Percentiles rank a stretch among this genome's conserved stretches.
Conservation (phyloP, 2,329 filamentous ascomycete genomes). For the Alternaria novae-zelandiae region DNA sequence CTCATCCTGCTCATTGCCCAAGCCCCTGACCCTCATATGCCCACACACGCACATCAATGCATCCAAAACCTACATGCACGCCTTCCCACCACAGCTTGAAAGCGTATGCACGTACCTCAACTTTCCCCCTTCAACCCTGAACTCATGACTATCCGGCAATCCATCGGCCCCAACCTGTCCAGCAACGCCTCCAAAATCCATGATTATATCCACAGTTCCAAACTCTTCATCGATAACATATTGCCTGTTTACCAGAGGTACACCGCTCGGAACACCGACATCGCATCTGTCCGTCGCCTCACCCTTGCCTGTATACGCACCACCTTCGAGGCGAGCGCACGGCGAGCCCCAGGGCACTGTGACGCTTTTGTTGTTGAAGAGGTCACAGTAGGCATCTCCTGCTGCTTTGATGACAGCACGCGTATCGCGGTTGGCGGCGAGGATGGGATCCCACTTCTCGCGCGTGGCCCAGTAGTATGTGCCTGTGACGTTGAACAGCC, state of each 20-base stretch:
- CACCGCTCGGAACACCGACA: conserved; percentile 38
- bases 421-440: conserved; percentile 20
- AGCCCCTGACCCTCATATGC: not conserved
- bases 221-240: conserved; percentile 42
- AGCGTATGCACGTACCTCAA: conserved; percentile 42
- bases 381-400: conserved; percentile 37
- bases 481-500: conserved; percentile 41
- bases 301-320: conserved; percentile 37
- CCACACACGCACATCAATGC: not conserved
- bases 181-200: conserved; percentile 35
- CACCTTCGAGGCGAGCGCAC: conserved; percentile 39
- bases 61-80: conserved; percentile 25
- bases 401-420: conserved; percentile 34
- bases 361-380: conserved; percentile 34
- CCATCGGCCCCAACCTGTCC: conserved; percentile 20
- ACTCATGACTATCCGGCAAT: conserved; percentile 43
- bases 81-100: conserved; percentile 30
- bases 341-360: conserved; percentile 37
- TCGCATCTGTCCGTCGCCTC: conserved; percentile 30
- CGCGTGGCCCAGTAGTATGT: conserved; percentile 34
- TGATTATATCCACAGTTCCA: conserved; percentile 39
- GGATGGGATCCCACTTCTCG: conserved; percentile 35
- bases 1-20: not conserved
- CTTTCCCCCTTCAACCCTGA: conserved; percentile 38
- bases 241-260: conserved; percentile 33